Base-by-base conservation (phyloP, 106 monocot species). In the Iris macrosiphon region DNA sequence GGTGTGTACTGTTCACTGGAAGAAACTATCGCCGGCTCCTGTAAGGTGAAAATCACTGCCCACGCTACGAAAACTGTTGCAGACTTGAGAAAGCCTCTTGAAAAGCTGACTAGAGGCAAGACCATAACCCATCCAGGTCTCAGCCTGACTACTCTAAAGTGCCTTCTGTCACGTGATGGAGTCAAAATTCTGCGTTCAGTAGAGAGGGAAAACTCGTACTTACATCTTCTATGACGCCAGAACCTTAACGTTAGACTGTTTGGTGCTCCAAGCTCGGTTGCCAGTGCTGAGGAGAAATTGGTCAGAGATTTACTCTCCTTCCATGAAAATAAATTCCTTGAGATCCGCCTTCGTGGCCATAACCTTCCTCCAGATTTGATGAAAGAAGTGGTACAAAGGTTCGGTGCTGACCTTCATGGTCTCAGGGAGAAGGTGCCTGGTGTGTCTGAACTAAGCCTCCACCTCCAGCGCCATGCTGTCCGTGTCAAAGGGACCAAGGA, bases 31-130 rank as follows among this genome's bases (percentile, higher is more conserved):
- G 75, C 49, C 49, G 80, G 89, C 3, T 42, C 69, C 18, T 66
- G 54, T 47, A 47, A 79, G 7, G 50, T 90, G 19, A 89, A 71
- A 58, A 52, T 96, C 14, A 69, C 55, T 42, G 90, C 96, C 17
- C 72, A 72, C 49, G 81, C 73, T 11, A 79, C 96, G 25, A 89
- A 89, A 72, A 74, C 46, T 12, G 75, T 96, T n/a, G 82, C 82
- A 28, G 85, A 89, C 57, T 12, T 89, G 40, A 75, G 95, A 52
- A 76, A 63, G 48, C 81, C 85, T 32, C 51, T 96, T 26, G 95
- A 96, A 54, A 35, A 52, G 55, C 62, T 96, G 28, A 78, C 75
- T 32, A 78, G 68, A 68, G 96, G 96, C 12, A 89, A 72, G 63
- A 76, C 44, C 1, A 28, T 96, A 19, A 72, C 32, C 34, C 73